A percentile compares a stretch with the other conserved stretches of the same genome.
Evolutionary conservation across 495 filamentous ascomycete species (phyloP).

Genomic region (Annulohypoxylon moriforme): DNA sequence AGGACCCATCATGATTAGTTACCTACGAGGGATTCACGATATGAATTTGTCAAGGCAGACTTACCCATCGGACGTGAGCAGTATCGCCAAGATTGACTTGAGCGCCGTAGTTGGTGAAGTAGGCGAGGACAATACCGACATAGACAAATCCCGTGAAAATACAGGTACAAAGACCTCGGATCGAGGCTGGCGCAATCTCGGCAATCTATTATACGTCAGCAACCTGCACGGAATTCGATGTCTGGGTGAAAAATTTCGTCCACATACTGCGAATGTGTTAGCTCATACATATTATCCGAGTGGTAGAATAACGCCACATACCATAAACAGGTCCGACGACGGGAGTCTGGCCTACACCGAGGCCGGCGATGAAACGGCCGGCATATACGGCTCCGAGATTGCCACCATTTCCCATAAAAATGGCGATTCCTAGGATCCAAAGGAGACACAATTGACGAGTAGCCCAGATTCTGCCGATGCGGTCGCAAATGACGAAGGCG

Average conservation of each 20-base stretch:
- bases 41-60: slow-evolving; percentile 22
- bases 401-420: slow-evolving; percentile 73
- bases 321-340: slow-evolving; percentile 70
- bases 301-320: slow-evolving; percentile 9
- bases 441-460: slow-evolving; percentile 72
- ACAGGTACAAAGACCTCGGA: slow-evolving; percentile 76
- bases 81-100: slow-evolving; percentile 67
- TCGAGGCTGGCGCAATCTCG: slow-evolving; percentile 69
- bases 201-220: slow-evolving; percentile 54
- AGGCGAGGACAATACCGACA: slow-evolving; percentile 70
- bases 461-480: slow-evolving; percentile 75
- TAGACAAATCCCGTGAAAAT: slow-evolving; percentile 74
- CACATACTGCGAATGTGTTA: slow-evolving; percentile 33
- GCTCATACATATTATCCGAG: background rate
- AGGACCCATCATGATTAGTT: background rate
- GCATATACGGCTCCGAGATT: slow-evolving; percentile 72
- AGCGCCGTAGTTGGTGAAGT: slow-evolving; percentile 68
- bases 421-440: slow-evolving; percentile 74
- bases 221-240: slow-evolving; percentile 17
- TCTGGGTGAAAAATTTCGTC: background rate
- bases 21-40: background rate
- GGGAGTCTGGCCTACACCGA: slow-evolving; percentile 74
- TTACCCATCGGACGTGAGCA: slow-evolving; percentile 69
- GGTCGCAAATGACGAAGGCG: slow-evolving; percentile 75
- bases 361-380: slow-evolving; percentile 73